These are phyloP conservation scores for Blepharisma stoltei DNA, from an alignment of 73 alveolate species.

Conservation along the genomic window DNA sequence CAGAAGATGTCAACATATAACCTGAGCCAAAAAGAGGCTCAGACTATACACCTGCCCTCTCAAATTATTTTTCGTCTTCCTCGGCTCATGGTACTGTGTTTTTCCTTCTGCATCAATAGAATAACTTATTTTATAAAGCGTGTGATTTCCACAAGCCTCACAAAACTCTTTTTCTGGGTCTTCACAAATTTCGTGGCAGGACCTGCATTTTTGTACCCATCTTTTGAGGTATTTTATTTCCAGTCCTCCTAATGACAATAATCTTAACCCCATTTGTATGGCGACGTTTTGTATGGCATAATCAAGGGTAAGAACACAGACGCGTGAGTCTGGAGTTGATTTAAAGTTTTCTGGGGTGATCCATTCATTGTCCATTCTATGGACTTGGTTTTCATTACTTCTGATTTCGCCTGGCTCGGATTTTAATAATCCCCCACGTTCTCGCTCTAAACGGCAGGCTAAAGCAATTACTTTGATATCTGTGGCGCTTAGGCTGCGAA, in stretches of 20 bases:
- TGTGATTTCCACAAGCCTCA: slow-evolving; percentile 59
- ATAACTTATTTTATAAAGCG: slow-evolving; percentile 56
- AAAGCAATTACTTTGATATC: slow-evolving; percentile 57
- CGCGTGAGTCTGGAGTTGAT: slow-evolving; percentile 28
- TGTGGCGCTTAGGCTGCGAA: slow-evolving; percentile 37
- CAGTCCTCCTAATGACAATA: slow-evolving; percentile 49
- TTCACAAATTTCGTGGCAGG: slow-evolving; percentile 43
- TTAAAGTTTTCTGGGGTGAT: slow-evolving; percentile 67
- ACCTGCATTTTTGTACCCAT: slow-evolving; percentile 50
- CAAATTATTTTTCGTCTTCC: slow-evolving; percentile 35
- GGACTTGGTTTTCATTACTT: slow-evolving; percentile 30
- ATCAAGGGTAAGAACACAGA: slow-evolving; percentile 56
- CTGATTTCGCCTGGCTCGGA: slow-evolving; percentile 20
- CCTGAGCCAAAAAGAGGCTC: no score
- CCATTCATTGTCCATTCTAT: slow-evolving; percentile 60
- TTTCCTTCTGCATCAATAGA: slow-evolving; percentile 55
- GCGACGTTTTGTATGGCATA: slow-evolving; percentile 67
- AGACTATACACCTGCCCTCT: slow-evolving; percentile 60
- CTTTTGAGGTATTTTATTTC: slow-evolving; percentile 44
- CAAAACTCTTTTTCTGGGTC: slow-evolving; percentile 56
- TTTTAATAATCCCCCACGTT: slow-evolving; percentile 39
- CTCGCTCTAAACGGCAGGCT: slow-evolving; percentile 36
- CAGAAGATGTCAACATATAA: no score
- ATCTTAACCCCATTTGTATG: slow-evolving; percentile 52
- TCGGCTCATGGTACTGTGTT: slow-evolving; percentile 53